These are phyloP conservation scores for Cryptomeria japonica DNA, from an alignment of 75 land plant species.

Conservation along the genomic window DNA sequence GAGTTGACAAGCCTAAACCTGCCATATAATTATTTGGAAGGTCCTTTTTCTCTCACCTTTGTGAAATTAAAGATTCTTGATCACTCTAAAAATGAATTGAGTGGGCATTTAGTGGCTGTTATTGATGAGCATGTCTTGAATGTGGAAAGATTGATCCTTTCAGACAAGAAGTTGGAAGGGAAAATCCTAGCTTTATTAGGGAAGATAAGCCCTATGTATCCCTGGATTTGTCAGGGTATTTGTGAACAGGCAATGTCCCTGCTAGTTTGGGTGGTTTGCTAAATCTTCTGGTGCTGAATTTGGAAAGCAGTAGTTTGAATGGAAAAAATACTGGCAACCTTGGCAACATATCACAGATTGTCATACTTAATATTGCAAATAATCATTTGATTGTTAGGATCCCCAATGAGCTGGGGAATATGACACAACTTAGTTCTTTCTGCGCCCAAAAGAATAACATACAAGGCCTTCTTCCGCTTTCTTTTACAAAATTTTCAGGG, in stretches of 20 bases:
- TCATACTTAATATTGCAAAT: not conserved
- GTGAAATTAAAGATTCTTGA: slow-evolving; percentile 13
- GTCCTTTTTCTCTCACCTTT: slow-evolving; percentile 14
- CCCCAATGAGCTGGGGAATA: not conserved
- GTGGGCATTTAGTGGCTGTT: slow-evolving; percentile 1
- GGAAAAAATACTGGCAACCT: slow-evolving; percentile 48
- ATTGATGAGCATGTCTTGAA: not conserved
- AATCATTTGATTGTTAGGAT: not conserved
- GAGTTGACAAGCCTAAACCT: not conserved
- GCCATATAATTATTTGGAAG: slow-evolving; percentile 30
- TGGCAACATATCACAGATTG: not conserved
- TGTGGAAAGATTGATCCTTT: not conserved
- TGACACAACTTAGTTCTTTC: not conserved
- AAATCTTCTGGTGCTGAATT: slow-evolving; percentile 33
- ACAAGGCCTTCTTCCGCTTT: slow-evolving; percentile 5
- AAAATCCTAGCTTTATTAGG: not conserved
- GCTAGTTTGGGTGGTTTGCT: slow-evolving; percentile 30
- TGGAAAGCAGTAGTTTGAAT: slow-evolving; percentile 57
- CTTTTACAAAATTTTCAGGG: slow-evolving; percentile 19
- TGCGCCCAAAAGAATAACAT: not conserved
- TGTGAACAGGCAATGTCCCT: slow-evolving; percentile 58
- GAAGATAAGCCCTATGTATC: not conserved
- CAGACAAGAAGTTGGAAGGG: not conserved
- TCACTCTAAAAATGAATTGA: slow-evolving; percentile 35
- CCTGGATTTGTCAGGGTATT: slow-evolving; percentile 59